Base-by-base conservation (phyloP, 331 rosid species). In the Arachis monticola region DNA sequence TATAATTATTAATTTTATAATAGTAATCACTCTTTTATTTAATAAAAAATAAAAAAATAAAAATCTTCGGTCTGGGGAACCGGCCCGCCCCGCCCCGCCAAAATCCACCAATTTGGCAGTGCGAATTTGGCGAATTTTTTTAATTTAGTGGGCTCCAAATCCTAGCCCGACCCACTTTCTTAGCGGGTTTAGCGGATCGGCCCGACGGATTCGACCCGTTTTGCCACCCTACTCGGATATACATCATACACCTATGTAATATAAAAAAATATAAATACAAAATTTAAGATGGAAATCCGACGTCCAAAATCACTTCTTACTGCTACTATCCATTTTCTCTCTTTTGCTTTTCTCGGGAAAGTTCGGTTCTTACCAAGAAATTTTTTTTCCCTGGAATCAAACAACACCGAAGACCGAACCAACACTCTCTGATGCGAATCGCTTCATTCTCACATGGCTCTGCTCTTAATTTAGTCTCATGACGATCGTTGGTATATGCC, bases 401-500 rank as follows among this genome's bases (percentile, higher is more conserved):
- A 60, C 42, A 40, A 10, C 8, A 46, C 51, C 51, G 51, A 46
- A 46, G 10, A 46, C 51, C 11, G 41, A 38, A 38, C 41, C 41
- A 38, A 38, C 41, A 38, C 41, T 38, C 73, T 69, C 77, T 35
- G 73, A 71, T 78, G 85, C 70, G 30, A 56, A 73, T 50, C 44
- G 42, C 48, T 64, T 38, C 42, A 22, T 74, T 38, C 6, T 27
- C 2, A 14, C 41, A 1, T 31, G 60, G 42, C 73, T 47, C 55
- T 30, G 38, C 73, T 47, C 55, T 30, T 11, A 3, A 55, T 48
- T 12, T 57, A 53, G 13, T 68, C 52, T 59, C 69, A 87, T 90
- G 96, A 88, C 78, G 78, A 86, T 82, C 80, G 56, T 70, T n/a
- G 79, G 70, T 63, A 40, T 88, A 1, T 81, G 85, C 81, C 75